phyloP scores from a whole-genome alignment of 257 asterid genomes.

The Rhazya stricta region DNA sequence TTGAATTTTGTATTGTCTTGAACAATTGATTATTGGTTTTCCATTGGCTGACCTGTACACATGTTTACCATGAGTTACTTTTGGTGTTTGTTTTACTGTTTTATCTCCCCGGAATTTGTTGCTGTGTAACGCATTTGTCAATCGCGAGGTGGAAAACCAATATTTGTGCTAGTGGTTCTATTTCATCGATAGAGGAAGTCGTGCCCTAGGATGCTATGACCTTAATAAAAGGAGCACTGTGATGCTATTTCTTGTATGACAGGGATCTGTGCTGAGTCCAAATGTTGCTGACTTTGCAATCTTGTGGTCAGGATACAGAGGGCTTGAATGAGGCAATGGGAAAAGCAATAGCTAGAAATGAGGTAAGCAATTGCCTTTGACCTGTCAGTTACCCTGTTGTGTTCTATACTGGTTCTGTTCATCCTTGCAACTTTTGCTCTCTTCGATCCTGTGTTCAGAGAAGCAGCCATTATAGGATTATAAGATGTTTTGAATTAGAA shows the following conservation, averaged over 20 bases:
- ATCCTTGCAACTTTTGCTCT: neutral
- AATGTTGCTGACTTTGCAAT: conserved; percentile 53
- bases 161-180: neutral
- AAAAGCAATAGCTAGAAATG: conserved; percentile 63
- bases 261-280: conserved; percentile 27
- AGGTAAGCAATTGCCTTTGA: conserved; percentile 42
- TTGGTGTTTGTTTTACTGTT: neutral
- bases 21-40: neutral
- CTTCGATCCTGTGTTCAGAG: neutral
- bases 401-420: neutral
- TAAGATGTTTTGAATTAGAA: neutral
- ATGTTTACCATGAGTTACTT: neutral
- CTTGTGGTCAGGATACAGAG: conserved; percentile 63
- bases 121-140: neutral
- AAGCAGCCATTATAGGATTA: neutral
- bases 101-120: too few relatives aligned
- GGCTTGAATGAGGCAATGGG: conserved; percentile 60
- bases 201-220: conserved; percentile 16
- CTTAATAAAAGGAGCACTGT: conserved; percentile 24
- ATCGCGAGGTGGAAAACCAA: neutral
- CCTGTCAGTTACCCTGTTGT: neutral
- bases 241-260: conserved; percentile 29
- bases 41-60: neutral
- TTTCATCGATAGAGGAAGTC: conserved; percentile 15
- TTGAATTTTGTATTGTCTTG: neutral